A percentile compares a stretch with the other conserved stretches of the same genome.
phyloP scores from a whole-genome alignment of 2,329 filamentous ascomycete species.

The Verticillium klebahnii region DNA sequence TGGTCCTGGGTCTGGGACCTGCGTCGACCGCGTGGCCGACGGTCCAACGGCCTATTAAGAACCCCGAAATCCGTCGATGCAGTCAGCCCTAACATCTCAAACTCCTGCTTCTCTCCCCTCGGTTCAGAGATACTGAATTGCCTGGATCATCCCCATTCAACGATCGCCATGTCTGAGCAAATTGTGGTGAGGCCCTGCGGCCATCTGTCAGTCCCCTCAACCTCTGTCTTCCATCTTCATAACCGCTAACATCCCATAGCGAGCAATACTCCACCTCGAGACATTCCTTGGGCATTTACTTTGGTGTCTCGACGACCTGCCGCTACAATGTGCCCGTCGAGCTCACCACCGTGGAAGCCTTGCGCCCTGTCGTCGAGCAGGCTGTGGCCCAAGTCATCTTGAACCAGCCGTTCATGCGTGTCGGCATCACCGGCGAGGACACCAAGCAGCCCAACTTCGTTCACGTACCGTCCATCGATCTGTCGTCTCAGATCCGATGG shows the following conservation, averaged over 20 bases:
- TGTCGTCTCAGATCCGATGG: slow-evolving; percentile 37
- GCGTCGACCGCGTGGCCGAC: not conserved
- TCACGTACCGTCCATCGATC: slow-evolving; percentile 34
- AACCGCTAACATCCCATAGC: slow-evolving; percentile 20
- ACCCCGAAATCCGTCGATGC: not conserved
- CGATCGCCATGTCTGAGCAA: not conserved
- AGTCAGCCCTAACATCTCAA: not conserved
- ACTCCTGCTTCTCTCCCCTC: not conserved
- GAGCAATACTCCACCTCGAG: slow-evolving; percentile 41
- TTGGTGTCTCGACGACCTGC: slow-evolving; percentile 39
- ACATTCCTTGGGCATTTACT: slow-evolving; percentile 41
- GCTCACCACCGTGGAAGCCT: not conserved
- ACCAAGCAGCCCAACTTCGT: slow-evolving; percentile 38
- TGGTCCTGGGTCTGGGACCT: not conserved
- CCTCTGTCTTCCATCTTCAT: not conserved
- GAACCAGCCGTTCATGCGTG: slow-evolving; percentile 41
- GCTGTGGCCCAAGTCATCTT: slow-evolving; percentile 36
- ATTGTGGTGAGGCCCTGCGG: slow-evolving; percentile 7
- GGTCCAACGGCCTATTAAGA: not conserved
- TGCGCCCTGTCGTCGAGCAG: slow-evolving; percentile 21
- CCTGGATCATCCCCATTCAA: not conserved
- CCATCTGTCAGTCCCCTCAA: slow-evolving; percentile 1
- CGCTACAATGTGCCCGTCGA: slow-evolving; percentile 28
- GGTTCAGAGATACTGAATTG: not conserved
- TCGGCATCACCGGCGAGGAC: slow-evolving; percentile 42